phyloP scores from a whole-genome alignment of 495 filamentous ascomycete genomes.

The Podospora pseudocomata region DNA sequence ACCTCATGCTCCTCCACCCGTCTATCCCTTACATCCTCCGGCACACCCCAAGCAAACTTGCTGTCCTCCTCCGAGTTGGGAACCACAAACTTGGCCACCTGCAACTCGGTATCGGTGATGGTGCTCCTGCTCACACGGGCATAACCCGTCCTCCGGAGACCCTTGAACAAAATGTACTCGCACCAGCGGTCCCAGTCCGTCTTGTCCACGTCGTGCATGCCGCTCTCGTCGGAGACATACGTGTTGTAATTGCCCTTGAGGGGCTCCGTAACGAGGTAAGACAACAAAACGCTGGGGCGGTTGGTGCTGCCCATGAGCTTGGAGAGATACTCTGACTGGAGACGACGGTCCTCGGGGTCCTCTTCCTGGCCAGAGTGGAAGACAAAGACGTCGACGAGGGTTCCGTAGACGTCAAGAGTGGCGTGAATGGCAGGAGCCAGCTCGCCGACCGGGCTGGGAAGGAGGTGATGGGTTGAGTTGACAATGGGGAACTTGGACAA shows the following conservation, averaged over 20 bases:
- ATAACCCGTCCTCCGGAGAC: constrained; percentile 80
- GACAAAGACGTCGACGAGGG: constrained; percentile 87
- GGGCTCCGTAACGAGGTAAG: constrained; percentile 89
- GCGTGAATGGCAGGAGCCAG: constrained; percentile 95
- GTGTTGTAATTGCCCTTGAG: constrained; percentile 94
- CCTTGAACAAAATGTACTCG: constrained; percentile 97
- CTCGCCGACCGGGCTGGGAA: constrained; percentile 90
- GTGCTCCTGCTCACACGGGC: constrained; percentile 82
- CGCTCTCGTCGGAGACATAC: constrained; percentile 79
- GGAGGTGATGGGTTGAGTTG: constrained; percentile 92
- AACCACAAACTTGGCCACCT: constrained; percentile 93
- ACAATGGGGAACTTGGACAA: constrained; percentile 97
- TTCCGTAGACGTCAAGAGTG: constrained; percentile 88
- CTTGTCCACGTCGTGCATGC: constrained; percentile 94
- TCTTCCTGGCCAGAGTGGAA: constrained; percentile 99
- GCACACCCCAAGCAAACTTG: constrained; percentile 38
- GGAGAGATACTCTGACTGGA: constrained; percentile 83
- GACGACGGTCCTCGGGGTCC: constrained; percentile 85
- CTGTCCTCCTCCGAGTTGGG: constrained; percentile 63
- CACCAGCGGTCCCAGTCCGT: constrained; percentile 98
- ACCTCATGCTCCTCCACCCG: constrained; percentile 62
- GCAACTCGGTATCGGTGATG: constrained; percentile 96
- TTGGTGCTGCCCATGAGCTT: constrained; percentile 80
- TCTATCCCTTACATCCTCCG: constrained; percentile 31
- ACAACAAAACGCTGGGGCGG: constrained; percentile 79